A percentile compares a stretch with the other conserved stretches of the same genome.
Conservation (phyloP, 805 yeast species). For the Vanderwaltozyma polyspora region DNA sequence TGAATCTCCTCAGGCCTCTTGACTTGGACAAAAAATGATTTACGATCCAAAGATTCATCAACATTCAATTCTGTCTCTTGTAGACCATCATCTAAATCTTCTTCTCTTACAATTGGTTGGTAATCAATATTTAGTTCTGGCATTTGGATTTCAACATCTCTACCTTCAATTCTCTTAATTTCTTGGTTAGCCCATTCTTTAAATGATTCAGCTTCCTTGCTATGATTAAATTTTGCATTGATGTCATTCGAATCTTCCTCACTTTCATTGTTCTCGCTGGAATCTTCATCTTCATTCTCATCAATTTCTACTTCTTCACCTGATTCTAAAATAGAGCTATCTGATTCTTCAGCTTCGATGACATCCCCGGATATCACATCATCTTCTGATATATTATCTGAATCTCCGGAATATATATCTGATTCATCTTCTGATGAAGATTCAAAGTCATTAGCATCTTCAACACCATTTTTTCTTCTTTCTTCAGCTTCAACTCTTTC, state of each 20-base stretch:
- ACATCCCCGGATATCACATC: constrained; percentile 16
- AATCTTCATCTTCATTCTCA: no score
- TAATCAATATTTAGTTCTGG: constrained; percentile 40
- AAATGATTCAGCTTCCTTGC: constrained; percentile 50
- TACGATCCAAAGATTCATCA: constrained; percentile 38
- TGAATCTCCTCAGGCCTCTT: constrained; percentile 59
- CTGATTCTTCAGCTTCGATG: constrained; percentile 7
- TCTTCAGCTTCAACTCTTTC: constrained; percentile 39
- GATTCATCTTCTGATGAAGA: constrained; percentile 24
- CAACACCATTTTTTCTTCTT: constrained; percentile 33
- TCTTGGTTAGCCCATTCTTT: constrained; percentile 82
- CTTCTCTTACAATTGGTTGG: constrained; percentile 48
- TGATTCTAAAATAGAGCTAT: constrained; percentile 14
- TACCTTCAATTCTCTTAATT: constrained; percentile 52
- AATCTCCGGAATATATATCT: constrained; percentile 3
- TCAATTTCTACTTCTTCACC: constrained; percentile 12
- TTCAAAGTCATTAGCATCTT: constrained; percentile 53
- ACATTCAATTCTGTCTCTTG: constrained; percentile 55
- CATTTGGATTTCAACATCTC: constrained; percentile 40
- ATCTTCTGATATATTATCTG: constrained; percentile 21
- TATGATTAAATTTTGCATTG: constrained; percentile 22
- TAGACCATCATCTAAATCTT: constrained; percentile 62
- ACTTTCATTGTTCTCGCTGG: constrained; percentile 23
- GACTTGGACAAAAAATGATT: constrained; percentile 58
- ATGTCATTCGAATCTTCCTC: constrained; percentile 3